Percentiles rank a stretch among this genome's conserved stretches.
Evolutionary conservation across 805 yeast genomes (phyloP).

Genomic region (Sungouiozyma intestinalis): DNA sequence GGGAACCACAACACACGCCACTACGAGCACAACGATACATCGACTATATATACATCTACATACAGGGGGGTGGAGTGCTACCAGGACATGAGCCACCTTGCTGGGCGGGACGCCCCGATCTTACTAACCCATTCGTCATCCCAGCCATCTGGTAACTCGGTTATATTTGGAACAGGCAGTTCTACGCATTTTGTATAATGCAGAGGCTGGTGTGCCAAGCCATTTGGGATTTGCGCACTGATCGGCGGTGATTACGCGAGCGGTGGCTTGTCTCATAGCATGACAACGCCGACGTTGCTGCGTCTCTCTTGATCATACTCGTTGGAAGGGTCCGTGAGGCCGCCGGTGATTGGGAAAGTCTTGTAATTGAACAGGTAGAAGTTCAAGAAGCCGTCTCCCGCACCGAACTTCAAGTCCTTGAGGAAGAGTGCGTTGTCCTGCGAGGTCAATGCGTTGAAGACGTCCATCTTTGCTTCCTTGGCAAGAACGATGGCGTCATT

Average conservation of each 20-base stretch:
- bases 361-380: constrained; percentile 87
- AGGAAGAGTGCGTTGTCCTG: constrained; percentile 84
- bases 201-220: not conserved
- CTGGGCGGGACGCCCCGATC: not conserved
- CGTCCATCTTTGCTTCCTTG: constrained; percentile 61
- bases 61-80: too few species aligned
- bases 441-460: constrained; percentile 83
- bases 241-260: too few species aligned
- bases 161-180: too few species aligned
- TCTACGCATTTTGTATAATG: too few species aligned
- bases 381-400: constrained; percentile 87
- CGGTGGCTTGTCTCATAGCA: constrained; percentile 40
- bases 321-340: constrained; percentile 45
- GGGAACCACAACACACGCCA: too few species aligned
- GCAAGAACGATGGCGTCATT: constrained; percentile 71
- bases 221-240: too few species aligned
- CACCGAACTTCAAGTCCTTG: constrained; percentile 76
- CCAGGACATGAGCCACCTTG: too few species aligned
- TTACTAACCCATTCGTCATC: not conserved
- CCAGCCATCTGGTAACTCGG: constrained; percentile 2
- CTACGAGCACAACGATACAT: too few species aligned
- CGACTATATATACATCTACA: too few species aligned
- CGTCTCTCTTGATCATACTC: constrained; percentile 42
- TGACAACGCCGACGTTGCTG: constrained; percentile 85
- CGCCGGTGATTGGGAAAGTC: constrained; percentile 74